phyloP scores from a whole-genome alignment of 1,284 basidiomycete genomes.

The Ganoderma leucocontextum region DNA sequence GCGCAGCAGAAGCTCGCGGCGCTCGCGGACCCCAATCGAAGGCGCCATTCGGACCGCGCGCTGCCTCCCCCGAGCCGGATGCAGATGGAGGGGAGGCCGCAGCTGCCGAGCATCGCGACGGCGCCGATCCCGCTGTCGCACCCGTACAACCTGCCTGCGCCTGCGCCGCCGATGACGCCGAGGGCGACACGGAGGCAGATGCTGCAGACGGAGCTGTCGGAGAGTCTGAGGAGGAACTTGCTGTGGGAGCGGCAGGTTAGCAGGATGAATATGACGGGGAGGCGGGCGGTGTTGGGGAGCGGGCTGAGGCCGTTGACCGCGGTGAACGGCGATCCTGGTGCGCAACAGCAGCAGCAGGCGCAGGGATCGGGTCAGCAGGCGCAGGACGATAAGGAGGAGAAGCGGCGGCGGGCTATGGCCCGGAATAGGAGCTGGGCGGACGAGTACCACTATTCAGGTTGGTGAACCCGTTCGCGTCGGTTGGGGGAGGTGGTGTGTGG shows the following conservation, averaged over 20 bases:
- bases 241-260: conserved; percentile 85
- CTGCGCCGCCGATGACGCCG: conserved; percentile 80
- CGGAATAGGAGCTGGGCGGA: conserved; percentile 76
- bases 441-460: conserved; percentile 71
- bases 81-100: conserved; percentile 22
- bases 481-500: neutral
- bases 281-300: conserved; percentile 42
- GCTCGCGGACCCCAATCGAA: conserved; percentile 51
- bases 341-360: conserved; percentile 39
- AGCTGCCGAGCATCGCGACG: conserved; percentile 41
- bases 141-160: conserved; percentile 77
- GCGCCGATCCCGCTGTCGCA: conserved; percentile 69
- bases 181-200: conserved; percentile 86
- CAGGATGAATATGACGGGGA: conserved; percentile 55
- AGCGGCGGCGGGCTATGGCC: conserved; percentile 54
- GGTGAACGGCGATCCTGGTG: conserved; percentile 37
- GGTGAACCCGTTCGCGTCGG: conserved; percentile 48
- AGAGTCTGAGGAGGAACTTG: conserved; percentile 83
- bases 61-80: conserved; percentile 32
- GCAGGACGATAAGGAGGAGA: conserved; percentile 47
- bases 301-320: conserved; percentile 54
- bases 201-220: conserved; percentile 86
- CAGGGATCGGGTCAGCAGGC: conserved; percentile 14
- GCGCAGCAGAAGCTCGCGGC: conserved; percentile 69
- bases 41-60: conserved; percentile 41